Base-by-base conservation (phyloP, 1,139 yeast genomes). In the Saccharomyces pastorianus region DNA sequence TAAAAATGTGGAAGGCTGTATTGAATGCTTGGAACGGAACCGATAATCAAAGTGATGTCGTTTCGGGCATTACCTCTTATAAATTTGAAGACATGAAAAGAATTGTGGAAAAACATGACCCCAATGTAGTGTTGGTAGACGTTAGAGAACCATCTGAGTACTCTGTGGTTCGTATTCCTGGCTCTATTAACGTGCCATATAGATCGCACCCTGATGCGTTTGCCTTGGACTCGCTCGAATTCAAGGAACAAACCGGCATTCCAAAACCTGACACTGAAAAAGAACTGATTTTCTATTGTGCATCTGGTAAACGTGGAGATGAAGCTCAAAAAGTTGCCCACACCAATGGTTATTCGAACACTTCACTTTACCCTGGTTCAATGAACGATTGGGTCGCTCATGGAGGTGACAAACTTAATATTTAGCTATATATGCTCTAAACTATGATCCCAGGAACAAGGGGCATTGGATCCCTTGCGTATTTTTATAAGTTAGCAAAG, bases 171-270 rank as follows among this genome's bases (percentile, higher is more conserved):
- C 81, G 78, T 67, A 89, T 93, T 61, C 97, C 97, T 28, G 81
- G 83, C 27, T 86, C 98, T 14, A 73, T 88, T 59, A 93, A 93
- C 68, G 80, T 93, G 56, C 99, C 99, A 23, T 88, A 83, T 75
- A 89, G 86, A 66, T 81, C 96, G 2, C 81, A 90, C 29, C 98
- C 98, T 0, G 95, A 96, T 14, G 98, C 97, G 1, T 78, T 91
- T 59, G 87, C 85, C 53, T 78, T 91, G 55, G 75, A 83, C 2
- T 78, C 79, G 6, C 93, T 84, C 52, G 96, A 86, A 59, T 93
- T 93, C 65, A 78, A 81, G 64, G 85, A 84, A 42, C 76, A 81
- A 53, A 90, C 90, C 72, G 95, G 96, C 9, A 83, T 89, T 63
- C 76, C 76, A 14, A 93, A 93, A 74, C 99, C 99, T 6, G 65